A percentile compares a stretch with the other conserved stretches of the same genome.
phyloP scores from a whole-genome alignment of 805 yeast genomes.

The Ogataea ganodermae region DNA sequence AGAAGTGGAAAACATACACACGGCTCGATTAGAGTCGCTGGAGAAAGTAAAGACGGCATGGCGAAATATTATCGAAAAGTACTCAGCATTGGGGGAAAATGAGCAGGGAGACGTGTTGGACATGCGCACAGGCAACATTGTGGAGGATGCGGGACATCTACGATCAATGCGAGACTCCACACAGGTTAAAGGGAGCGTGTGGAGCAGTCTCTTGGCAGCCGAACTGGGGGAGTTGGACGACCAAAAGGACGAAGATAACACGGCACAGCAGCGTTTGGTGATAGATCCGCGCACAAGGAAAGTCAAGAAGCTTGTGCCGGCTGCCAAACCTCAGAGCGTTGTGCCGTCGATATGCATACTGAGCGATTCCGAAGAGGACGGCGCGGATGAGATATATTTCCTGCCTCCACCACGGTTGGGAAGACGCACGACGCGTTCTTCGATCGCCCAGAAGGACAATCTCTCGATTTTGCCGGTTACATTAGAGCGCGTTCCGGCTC shows the following conservation, averaged over 20 bases:
- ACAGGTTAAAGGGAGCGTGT: constrained; percentile 33
- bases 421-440: constrained; percentile 24
- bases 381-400: constrained; percentile 11
- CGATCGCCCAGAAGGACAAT: constrained; percentile 23
- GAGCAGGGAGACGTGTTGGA: constrained; percentile 68
- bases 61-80: constrained; percentile 55
- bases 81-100: constrained; percentile 47
- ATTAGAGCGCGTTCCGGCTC: background rate
- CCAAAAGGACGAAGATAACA: constrained; percentile 2
- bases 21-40: constrained; percentile 21
- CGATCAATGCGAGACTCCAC: constrained; percentile 41
- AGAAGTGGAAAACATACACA: constrained; percentile 15
- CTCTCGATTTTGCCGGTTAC: constrained; percentile 11
- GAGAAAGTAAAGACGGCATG: constrained; percentile 38
- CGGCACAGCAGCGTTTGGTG: constrained; percentile 1
- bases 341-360: constrained; percentile 20
- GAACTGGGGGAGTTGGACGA: constrained; percentile 26
- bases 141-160: constrained; percentile 71
- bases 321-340: background rate
- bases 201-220: constrained; percentile 40
- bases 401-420: constrained; percentile 12
- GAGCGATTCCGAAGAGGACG: constrained; percentile 23
- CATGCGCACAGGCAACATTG: constrained; percentile 59
- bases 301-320: background rate
- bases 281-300: constrained; percentile 12